Conservation (phyloP, 495 filamentous ascomycete genomes). For the Neurospora sp. region DNA sequence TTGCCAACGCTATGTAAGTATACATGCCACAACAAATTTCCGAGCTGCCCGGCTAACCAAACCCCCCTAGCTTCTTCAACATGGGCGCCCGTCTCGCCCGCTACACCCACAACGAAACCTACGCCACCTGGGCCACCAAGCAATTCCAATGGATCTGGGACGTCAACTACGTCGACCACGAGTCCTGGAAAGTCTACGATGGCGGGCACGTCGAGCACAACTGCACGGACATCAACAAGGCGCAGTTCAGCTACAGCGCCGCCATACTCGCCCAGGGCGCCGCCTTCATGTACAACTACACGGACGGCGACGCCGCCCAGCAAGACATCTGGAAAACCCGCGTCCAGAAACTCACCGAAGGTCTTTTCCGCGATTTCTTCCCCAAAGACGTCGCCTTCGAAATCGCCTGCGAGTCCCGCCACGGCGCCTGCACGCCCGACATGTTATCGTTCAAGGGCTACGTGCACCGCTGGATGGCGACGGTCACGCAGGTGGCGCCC, state of each 20-base stretch:
- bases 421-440: conserved; percentile 57
- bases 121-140: conserved; percentile 65
- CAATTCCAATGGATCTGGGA: conserved; percentile 60
- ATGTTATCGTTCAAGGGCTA: conserved; percentile 76
- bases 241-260: conserved; percentile 68
- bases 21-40: neutral
- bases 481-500: conserved; percentile 60
- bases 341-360: conserved; percentile 47
- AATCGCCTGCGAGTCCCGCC: conserved; percentile 52
- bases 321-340: conserved; percentile 45
- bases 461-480: conserved; percentile 67
- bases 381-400: conserved; percentile 51
- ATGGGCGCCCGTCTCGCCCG: conserved; percentile 63
- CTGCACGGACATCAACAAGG: conserved; percentile 50
- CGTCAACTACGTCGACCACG: conserved; percentile 51
- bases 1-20: conserved; percentile 29
- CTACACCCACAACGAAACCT: conserved; percentile 71
- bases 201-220: conserved; percentile 54
- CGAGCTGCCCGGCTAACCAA: conserved; percentile 38
- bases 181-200: conserved; percentile 55
- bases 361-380: conserved; percentile 49
- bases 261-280: conserved; percentile 63
- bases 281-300: conserved; percentile 68
- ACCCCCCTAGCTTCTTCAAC: conserved; percentile 60
- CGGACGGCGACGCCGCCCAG: neutral